Evolutionary conservation across 139 green algal species (phyloP), one percentile per base, ranked within the genome.

Genomic region (Asterochloris erici): DNA sequence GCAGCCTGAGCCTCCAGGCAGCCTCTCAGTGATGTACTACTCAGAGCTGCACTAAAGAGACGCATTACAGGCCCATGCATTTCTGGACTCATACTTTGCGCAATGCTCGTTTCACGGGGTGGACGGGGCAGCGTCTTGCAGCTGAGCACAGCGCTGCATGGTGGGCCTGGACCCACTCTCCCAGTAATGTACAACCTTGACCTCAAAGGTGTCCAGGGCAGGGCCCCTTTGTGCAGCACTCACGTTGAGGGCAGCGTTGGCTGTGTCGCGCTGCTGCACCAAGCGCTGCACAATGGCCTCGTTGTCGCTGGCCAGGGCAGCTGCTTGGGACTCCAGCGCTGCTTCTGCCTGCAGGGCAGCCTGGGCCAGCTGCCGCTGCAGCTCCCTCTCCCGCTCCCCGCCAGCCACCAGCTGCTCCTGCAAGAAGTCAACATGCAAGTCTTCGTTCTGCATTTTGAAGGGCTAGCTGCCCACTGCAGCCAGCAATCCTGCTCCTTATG

Each of bases 381-480:
- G 80, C 74, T 90, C 87, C 62, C 85, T 73, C 63, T 93, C 86
- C 12, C 82, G 78, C 47, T 88, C 84, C 26, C 80, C 86, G 23
- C 84, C 77, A 13, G 83, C 68, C 24, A 84, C 73, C 71, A 93
- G 71, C 78, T 90, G 90, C 71, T 91, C 90, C 88, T 94, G 82
- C 68, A 89, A n/a, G 12, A 47, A 54, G 38, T 54, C 38, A 54
- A 6, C 38, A 54, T 54, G 38, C 38, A 54, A 54, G 38, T 54
- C 24, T 0, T 21, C 28, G 61, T 84, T 68, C 26, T 83, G 77
- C 71, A 82, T 19, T 66, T 80, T n/a, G n/a, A 66, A 54, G 38
- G 38, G 38, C 4, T 54, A 54, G 38, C 38, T 54, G 38, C 38
- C 38, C 38, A 54, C 6, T 54, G 38, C 38, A 54, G 38, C 38